These are phyloP conservation scores for Aeminium ludgeri DNA, from an alignment of 495 filamentous ascomycete species.

Conservation along the genomic window DNA sequence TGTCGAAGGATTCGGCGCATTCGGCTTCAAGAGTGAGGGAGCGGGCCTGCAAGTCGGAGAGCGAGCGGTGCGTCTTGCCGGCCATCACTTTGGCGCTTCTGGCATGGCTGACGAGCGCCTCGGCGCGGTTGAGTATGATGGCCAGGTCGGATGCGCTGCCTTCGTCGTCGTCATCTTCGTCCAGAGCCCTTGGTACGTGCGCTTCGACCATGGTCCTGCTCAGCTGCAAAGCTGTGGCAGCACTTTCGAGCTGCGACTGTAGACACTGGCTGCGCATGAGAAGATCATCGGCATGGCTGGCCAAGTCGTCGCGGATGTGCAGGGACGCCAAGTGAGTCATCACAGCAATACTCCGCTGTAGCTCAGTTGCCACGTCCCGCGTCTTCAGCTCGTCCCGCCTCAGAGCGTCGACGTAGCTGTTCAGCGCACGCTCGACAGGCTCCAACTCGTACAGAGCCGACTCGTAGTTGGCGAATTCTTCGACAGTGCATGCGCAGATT, in stretches of 20 bases:
- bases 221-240: constrained; percentile 48
- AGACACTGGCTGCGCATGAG: constrained; percentile 55
- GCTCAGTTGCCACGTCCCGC: constrained; percentile 58
- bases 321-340: constrained; percentile 72
- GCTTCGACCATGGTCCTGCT: constrained; percentile 41
- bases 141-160: constrained; percentile 40
- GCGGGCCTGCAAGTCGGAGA: constrained; percentile 62
- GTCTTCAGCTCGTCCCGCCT: constrained; percentile 77
- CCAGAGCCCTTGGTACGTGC: constrained; percentile 30
- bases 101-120: constrained; percentile 53
- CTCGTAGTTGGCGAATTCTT: constrained; percentile 59
- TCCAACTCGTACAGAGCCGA: constrained; percentile 75
- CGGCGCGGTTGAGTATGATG: constrained; percentile 54
- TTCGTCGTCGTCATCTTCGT: constrained; percentile 41
- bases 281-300: constrained; percentile 62
- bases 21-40: constrained; percentile 56
- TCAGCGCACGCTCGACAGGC: constrained; percentile 77
- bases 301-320: constrained; percentile 52
- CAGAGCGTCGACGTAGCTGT: constrained; percentile 71
- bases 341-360: constrained; percentile 67
- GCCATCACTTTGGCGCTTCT: constrained; percentile 73
- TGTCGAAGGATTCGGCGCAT: constrained; percentile 37
- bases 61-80: constrained; percentile 55
- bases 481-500: constrained; percentile 56
- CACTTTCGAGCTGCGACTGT: constrained; percentile 68